These are phyloP conservation scores for Sclerotinia glacialis DNA, from an alignment of 2,329 filamentous ascomycete species.

Conservation along the genomic window DNA sequence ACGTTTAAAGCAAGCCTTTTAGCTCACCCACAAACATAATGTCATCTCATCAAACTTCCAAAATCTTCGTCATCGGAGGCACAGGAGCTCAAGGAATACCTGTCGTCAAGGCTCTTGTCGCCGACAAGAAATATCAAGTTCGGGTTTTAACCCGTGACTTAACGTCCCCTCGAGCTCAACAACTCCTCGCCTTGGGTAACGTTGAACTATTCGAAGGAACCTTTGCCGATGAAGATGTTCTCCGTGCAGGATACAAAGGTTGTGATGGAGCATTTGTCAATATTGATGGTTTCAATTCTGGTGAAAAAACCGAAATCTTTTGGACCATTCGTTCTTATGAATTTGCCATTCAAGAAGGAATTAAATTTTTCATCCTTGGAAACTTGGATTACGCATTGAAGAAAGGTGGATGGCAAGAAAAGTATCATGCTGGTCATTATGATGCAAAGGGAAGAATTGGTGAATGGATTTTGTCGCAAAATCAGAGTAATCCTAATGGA, in stretches of 20 bases:
- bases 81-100: constrained; percentile 53
- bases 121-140: constrained; percentile 46
- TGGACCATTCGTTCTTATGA: constrained; percentile 47
- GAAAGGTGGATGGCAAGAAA: constrained; percentile 47
- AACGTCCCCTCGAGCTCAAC: constrained; percentile 43
- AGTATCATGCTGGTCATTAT: constrained; percentile 49
- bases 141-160: constrained; percentile 50
- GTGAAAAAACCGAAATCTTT: constrained; percentile 52
- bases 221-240: constrained; percentile 46
- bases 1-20: not conserved
- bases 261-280: constrained; percentile 53
- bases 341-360: constrained; percentile 44
- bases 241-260: constrained; percentile 46
- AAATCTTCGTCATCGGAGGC: constrained; percentile 47
- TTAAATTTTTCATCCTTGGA: constrained; percentile 48
- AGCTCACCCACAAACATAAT: not conserved
- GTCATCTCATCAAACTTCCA: constrained; percentile 24
- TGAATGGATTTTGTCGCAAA: constrained; percentile 47
- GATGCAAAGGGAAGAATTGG: constrained; percentile 47
- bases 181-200: constrained; percentile 45
- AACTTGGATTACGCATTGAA: constrained; percentile 51
- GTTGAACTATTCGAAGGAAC: constrained; percentile 50
- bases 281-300: constrained; percentile 52
- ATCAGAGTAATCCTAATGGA: constrained; percentile 37
- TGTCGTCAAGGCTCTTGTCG: constrained; percentile 45